Conservation (phyloP, 2,329 filamentous ascomycete species). For the Fusarium algeriense region DNA sequence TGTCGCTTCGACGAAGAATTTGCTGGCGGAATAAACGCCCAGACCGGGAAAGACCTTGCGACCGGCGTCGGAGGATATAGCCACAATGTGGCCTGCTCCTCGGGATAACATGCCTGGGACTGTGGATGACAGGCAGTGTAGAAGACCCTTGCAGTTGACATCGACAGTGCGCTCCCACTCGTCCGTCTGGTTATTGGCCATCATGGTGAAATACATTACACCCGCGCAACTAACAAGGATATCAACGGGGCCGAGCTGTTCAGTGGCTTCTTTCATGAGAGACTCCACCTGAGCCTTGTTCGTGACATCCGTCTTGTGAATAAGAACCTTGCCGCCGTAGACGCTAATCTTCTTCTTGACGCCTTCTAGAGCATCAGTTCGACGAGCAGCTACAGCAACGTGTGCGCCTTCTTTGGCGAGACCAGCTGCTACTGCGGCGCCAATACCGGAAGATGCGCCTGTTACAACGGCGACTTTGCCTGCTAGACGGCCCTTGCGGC, state of each 20-base stretch:
- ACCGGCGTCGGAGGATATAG: constrained; percentile 85
- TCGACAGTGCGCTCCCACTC: constrained; percentile 88
- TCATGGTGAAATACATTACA: constrained; percentile 92
- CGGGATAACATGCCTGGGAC: constrained; percentile 79
- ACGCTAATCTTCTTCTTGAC: constrained; percentile 71
- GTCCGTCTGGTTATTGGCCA: constrained; percentile 78
- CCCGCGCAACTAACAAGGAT: constrained; percentile 85
- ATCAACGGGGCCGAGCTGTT: constrained; percentile 78
- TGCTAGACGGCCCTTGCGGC: constrained; percentile 68
- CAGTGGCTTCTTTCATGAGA: constrained; percentile 69
- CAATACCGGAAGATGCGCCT: constrained; percentile 83
- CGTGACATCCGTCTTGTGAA: constrained; percentile 79
- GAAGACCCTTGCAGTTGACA: constrained; percentile 86
- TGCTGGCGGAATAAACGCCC: constrained; percentile 84
- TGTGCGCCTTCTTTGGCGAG: constrained; percentile 78
- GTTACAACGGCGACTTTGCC: constrained; percentile 82
- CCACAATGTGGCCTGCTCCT: constrained; percentile 78
- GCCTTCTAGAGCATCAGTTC: constrained; percentile 74
- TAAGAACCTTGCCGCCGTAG: constrained; percentile 73
- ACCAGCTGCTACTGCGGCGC: constrained; percentile 77
- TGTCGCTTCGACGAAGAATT: constrained; percentile 87
- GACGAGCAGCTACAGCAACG: constrained; percentile 78
- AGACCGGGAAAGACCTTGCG: constrained; percentile 85
- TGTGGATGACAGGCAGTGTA: constrained; percentile 77
- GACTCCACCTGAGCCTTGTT: constrained; percentile 73